Conservation (phyloP, 805 yeast genomes). For the Saccharomycopsis sp. region DNA sequence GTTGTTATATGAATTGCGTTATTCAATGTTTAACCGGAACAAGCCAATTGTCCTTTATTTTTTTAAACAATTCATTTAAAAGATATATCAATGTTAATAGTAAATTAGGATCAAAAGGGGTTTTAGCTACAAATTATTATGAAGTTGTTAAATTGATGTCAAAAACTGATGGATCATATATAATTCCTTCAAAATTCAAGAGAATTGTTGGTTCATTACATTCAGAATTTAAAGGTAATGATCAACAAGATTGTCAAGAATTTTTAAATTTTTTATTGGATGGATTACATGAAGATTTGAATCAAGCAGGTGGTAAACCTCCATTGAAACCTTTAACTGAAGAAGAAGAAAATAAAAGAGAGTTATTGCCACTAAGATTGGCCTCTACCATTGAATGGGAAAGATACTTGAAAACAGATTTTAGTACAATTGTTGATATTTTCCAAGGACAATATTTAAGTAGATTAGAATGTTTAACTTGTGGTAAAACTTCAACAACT, state of each 20-base stretch:
- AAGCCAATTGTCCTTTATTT: constrained; percentile 50
- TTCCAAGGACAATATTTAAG: constrained; percentile 87
- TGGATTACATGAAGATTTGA: constrained; percentile 74
- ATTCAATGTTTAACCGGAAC: constrained; percentile 81
- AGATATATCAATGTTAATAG: constrained; percentile 64
- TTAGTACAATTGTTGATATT: constrained; percentile 67
- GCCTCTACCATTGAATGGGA: constrained; percentile 94
- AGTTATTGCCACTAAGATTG: constrained; percentile 58
- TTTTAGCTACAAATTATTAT: constrained; percentile 60
- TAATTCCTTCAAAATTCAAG: constrained; percentile 58
- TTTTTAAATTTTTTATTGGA: constrained; percentile 68
- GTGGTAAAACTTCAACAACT: constrained; percentile 73
- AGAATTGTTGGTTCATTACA: constrained; percentile 58
- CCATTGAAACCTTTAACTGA: constrained; percentile 50
- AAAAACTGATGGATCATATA: constrained; percentile 32
- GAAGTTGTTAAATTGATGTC: constrained; percentile 46
- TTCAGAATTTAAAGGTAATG: constrained; percentile 48
- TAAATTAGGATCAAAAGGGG: constrained; percentile 72
- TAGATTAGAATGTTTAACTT: constrained; percentile 61
- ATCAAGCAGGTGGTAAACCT: constrained; percentile 47
- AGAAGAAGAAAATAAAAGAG: constrained; percentile 66
- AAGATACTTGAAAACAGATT: constrained; percentile 65
- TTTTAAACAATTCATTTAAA: constrained; percentile 49
- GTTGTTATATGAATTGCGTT: constrained; percentile 87
- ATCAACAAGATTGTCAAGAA: constrained; percentile 83